Conservation (phyloP, 164 flowering plant genomes). For the Tetrastigma voinierianum region DNA sequence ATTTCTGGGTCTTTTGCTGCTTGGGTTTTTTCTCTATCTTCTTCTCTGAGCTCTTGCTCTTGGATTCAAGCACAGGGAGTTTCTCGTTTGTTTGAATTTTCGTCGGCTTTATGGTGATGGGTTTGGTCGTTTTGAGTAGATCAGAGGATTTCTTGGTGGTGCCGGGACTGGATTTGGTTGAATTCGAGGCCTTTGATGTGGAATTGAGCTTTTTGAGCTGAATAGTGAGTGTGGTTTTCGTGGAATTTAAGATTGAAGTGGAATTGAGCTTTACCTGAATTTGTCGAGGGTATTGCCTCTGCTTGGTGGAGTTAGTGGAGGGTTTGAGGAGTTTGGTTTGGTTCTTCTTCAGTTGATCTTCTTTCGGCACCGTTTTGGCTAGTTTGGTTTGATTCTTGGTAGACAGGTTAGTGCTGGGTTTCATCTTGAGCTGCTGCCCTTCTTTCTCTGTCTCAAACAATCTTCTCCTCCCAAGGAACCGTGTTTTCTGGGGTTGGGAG, state of each 20-base stretch:
- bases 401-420: constrained; percentile 3
- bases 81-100: constrained; percentile 12
- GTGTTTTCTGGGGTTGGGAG: constrained; percentile 8
- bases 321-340: constrained; percentile 38
- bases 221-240: constrained; percentile 12
- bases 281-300: constrained; percentile 13
- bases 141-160: constrained; percentile 48
- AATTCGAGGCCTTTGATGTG: constrained; percentile 41
- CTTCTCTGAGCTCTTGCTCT: constrained; percentile 11
- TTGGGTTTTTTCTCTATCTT: constrained; percentile 17
- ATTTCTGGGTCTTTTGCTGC: constrained; percentile 14
- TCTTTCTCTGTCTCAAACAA: constrained; percentile 14
- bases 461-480: constrained; percentile 16
- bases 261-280: constrained; percentile 41
- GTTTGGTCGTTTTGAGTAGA: constrained; percentile 47
- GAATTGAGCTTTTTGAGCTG: constrained; percentile 57
- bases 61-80: constrained; percentile 11
- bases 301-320: constrained; percentile 18
- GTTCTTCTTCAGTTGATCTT: constrained; percentile 24
- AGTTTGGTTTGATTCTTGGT: constrained; percentile 21
- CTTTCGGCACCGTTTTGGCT: constrained; percentile 3
- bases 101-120: constrained; percentile 22
- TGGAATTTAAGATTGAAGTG: constrained; percentile 24
- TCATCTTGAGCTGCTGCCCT: constrained; percentile 19
- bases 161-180: constrained; percentile 30